Conservation (phyloP, 164 flowering plant genomes). For the Chloranthus sessilifolius region DNA sequence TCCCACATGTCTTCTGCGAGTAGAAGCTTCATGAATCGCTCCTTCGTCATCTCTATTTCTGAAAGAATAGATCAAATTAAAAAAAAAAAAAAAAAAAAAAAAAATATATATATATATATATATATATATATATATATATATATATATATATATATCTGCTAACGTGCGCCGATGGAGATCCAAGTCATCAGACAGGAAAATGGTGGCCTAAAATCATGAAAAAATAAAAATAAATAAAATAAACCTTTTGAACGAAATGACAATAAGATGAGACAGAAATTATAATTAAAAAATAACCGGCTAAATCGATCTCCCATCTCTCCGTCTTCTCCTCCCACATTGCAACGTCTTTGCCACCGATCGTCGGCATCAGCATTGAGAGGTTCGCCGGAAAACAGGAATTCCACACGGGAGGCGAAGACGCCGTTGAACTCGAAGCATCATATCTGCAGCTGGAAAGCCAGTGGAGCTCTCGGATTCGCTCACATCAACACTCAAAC, state of each 20-base stretch:
- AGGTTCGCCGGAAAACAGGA: constrained; percentile 16
- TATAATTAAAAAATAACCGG: constrained; percentile 30
- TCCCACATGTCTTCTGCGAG: constrained; percentile 90
- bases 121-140: too few relatives aligned
- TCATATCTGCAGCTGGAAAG: constrained; percentile 25
- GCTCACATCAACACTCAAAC: constrained; percentile 63
- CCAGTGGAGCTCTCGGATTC: constrained; percentile 58
- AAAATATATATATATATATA: too few relatives aligned
- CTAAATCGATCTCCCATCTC: constrained; percentile 20
- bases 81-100: neutral
- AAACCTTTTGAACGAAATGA: too few relatives aligned
- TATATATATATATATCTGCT: too few relatives aligned
- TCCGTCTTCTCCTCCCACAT: constrained; percentile 28
- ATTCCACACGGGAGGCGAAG: constrained; percentile 26
- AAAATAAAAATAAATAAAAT: too few relatives aligned
- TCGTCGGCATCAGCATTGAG: constrained; percentile 25
- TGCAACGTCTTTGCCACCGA: constrained; percentile 36
- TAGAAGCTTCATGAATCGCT: constrained; percentile 71
- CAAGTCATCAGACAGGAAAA: too few relatives aligned
- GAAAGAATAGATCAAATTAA: constrained; percentile 9
- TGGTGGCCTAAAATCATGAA: too few relatives aligned
- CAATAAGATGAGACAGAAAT: too few relatives aligned
- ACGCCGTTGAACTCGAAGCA: constrained; percentile 29
- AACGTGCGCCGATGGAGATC: too few relatives aligned
- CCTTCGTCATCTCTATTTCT: constrained; percentile 79